Evolutionary conservation across 352 stramenopile genomes (phyloP), one percentile per base, ranked within the genome.

Genomic region (Phytopythium boreale): DNA sequence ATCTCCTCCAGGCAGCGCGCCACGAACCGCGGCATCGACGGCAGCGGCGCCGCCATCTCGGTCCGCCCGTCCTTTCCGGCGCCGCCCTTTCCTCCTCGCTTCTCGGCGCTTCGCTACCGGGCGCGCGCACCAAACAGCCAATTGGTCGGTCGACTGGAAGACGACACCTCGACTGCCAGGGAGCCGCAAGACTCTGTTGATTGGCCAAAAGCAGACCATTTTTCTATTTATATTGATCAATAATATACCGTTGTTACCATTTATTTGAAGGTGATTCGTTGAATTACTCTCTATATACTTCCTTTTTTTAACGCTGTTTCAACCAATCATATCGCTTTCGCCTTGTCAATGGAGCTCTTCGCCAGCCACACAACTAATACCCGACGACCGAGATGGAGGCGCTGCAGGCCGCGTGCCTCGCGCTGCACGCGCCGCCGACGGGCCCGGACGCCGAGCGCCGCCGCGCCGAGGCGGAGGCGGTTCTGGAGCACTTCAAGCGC

Each of bases 401-500:
- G 60, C 69, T 93, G 10, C 70, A 91, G 70, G 80, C 80, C 20
- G 84, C 82, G 59, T 93, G 84, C 62, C 63, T 82, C 44, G 80
- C 82, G 76, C 68, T 93, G 64, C 79, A 93, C 53, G 79, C 84
- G n/a, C 75, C 80, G 19, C 79, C 84, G 1, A 82, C 68, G 17
- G 74, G 77, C 29, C 70, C 77, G 3, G 68, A 87, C 31, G 77
- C 74, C 19, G 64, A 88, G 59, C 75, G 61, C 24, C 79, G 82
- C 58, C 84, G 86, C 44, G 68, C 75, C 1, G 80, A 90, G 64
- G 86, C 86, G 1, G 84, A 92, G 55, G 53, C 62, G 36, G 72
- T 93, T 52, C 69, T 95, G 51, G 72, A 88, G 44, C 81, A 91
- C 62, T 95, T 95, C 69, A 95, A 95, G 72, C 77, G 81, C 58